Evolutionary conservation across 257 asterid genomes (phyloP).

Genomic region (Rubia yunnanensis): DNA sequence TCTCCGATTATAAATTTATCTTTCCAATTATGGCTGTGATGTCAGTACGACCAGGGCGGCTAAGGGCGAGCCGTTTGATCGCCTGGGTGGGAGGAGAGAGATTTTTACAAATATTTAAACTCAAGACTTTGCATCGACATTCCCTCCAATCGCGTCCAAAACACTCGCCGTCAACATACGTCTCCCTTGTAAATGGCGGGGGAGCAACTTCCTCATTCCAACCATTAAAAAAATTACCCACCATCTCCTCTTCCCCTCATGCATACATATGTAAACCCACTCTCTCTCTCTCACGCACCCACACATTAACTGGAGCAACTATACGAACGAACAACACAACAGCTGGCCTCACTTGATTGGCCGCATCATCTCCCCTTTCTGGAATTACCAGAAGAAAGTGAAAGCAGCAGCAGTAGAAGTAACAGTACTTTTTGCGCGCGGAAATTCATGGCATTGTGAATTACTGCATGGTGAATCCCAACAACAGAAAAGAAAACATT

Average conservation of each 20-base stretch:
- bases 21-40: too few relatives aligned
- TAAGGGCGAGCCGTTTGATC: too few relatives aligned
- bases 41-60: too few relatives aligned
- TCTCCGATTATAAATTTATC: too few relatives aligned
- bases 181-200: slow-evolving; percentile 38
- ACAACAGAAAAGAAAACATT: not conserved
- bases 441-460: slow-evolving; percentile 14
- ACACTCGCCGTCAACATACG: slow-evolving; percentile 14
- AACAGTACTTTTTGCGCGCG: slow-evolving; percentile 2
- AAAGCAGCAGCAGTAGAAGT: not conserved
- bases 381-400: not conserved
- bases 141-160: not conserved
- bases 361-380: not conserved
- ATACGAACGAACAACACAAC: not conserved
- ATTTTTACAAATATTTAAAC: not conserved
- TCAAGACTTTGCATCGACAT: not conserved
- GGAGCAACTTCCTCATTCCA: slow-evolving; percentile 23
- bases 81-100: too few relatives aligned
- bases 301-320: not conserved
- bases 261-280: not conserved
- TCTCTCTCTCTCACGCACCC: slow-evolving; percentile 7
- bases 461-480: slow-evolving; percentile 9
- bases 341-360: slow-evolving; percentile 6
- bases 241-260: not conserved
- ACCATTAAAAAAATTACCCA: slow-evolving; percentile 21